Base-by-base conservation (phyloP, 2,329 filamentous ascomycete species). In the Lecanicillium sp. region DNA sequence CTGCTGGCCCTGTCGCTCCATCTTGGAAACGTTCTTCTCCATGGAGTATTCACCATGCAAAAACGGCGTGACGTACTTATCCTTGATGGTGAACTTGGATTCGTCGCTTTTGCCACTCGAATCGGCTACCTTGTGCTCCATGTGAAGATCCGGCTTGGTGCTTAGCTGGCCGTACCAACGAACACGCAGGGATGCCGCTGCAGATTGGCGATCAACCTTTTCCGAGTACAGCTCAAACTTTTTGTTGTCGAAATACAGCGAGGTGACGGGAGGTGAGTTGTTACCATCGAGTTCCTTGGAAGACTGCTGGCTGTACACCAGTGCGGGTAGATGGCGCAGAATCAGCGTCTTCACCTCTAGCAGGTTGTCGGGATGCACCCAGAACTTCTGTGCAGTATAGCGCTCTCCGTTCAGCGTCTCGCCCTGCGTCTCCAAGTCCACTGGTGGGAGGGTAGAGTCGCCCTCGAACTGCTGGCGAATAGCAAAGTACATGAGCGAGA, bases 291-390 rank as follows among this genome's bases (percentile, higher is more conserved):
- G 75, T 49, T 92, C 75, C 62, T 90, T 94, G 22, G 86, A 80
- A 1, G 83, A 76, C 50, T 89, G 83, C 33, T 92, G 82, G 57
- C 92, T 95, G 64, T 95, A 98, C 16, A 98, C 82, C 13, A 98
- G 79, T 20, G 94, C 80, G 1, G 92, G 92, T 16, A 98, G 73
- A 42, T 85, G 85, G 45, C 92, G 85, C 22, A 96, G 75, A 45
- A 98, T 94, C 53, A 87, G 80, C 5, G 92, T 96, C 72, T 96
- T 95, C 58, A 96, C 87, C 65, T 98, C 92, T 49, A 96, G 78
- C 19, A 96, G 70, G 62, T 98, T 96, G 53, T 98, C 92, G 22
- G 80, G 76, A 59, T 98, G 92, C 5, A 98, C 83, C 92, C 92
- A 98, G 67, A 95, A 80, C 63, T 95, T 95, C 63, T 90, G 79